These are phyloP conservation scores for Podospora pseudocomata DNA, from an alignment of 495 filamentous ascomycete genomes.

Conservation along the genomic window DNA sequence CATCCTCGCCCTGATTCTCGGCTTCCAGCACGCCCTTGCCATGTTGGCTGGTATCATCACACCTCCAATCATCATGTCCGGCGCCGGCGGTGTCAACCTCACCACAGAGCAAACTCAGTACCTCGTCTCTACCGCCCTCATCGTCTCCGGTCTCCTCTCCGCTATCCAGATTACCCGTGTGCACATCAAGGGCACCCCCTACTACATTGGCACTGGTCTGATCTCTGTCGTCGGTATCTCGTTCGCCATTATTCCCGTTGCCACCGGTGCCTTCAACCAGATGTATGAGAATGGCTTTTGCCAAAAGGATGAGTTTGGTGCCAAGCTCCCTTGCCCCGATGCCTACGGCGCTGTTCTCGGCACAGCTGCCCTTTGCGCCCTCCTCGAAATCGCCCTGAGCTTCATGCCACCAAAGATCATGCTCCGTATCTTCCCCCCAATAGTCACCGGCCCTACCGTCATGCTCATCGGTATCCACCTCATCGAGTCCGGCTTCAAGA, in stretches of 20 bases:
- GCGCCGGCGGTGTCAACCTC: slow-evolving; percentile 64
- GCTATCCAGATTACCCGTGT: slow-evolving; percentile 82
- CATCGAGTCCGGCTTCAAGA: slow-evolving; percentile 70
- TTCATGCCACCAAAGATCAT: slow-evolving; percentile 69
- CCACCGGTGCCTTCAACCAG: slow-evolving; percentile 69
- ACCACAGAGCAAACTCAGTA: slow-evolving; percentile 61
- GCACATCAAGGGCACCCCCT: slow-evolving; percentile 72
- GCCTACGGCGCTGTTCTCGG: slow-evolving; percentile 84
- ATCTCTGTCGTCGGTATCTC: slow-evolving; percentile 89
- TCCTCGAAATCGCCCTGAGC: slow-evolving; percentile 70
- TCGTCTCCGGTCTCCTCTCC: slow-evolving; percentile 78
- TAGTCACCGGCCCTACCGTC: slow-evolving; percentile 84
- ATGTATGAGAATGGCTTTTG: slow-evolving; percentile 85
- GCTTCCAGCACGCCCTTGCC: slow-evolving; percentile 49
- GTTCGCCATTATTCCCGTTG: slow-evolving; percentile 84
- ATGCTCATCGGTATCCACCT: slow-evolving; percentile 65
- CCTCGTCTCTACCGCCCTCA: slow-evolving; percentile 84
- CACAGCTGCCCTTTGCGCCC: slow-evolving; percentile 64
- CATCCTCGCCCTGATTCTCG: slow-evolving; percentile 61
- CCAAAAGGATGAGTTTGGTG: slow-evolving; percentile 59
- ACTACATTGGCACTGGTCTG: slow-evolving; percentile 82
- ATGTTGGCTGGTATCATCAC: slow-evolving; percentile 63
- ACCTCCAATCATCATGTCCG: slow-evolving; percentile 73
- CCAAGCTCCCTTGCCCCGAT: slow-evolving; percentile 70
- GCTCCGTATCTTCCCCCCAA: slow-evolving; percentile 77